Evolutionary conservation across 176 grass and related monocot species (phyloP).

Genomic region (Zizania latifolia): DNA sequence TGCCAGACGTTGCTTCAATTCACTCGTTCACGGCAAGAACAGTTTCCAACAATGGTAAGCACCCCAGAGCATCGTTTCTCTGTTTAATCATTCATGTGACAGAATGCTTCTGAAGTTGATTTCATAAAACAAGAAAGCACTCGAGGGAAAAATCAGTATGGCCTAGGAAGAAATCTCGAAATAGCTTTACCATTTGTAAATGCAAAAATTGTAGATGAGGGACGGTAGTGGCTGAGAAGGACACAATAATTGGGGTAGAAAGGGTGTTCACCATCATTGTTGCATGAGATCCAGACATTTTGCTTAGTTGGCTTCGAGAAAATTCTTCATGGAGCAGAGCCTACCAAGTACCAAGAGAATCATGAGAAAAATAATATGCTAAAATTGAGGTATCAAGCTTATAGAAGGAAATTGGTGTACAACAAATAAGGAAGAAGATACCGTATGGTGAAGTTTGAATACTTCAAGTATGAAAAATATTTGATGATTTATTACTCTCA

Average conservation of each 20-base stretch:
- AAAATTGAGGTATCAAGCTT: neutral
- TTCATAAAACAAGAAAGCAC: slow-evolving; percentile 4
- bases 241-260: slow-evolving; percentile 73
- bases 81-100: neutral
- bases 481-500: too few species aligned
- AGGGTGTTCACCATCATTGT: slow-evolving; percentile 90
- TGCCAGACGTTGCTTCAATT: slow-evolving; percentile 75
- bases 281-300: slow-evolving; percentile 91
- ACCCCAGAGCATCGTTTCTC: neutral
- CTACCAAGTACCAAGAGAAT: slow-evolving; percentile 50
- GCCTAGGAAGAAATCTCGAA: neutral
- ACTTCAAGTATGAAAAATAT: too few species aligned
- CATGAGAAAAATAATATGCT: slow-evolving; percentile 13
- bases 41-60: neutral
- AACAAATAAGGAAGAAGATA: slow-evolving; percentile 17
- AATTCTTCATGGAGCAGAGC: slow-evolving; percentile 39
- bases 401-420: neutral
- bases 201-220: slow-evolving; percentile 76
- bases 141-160: neutral
- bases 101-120: neutral
- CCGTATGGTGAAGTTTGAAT: slow-evolving; percentile 4
- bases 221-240: slow-evolving; percentile 90
- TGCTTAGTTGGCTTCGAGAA: slow-evolving; percentile 63
- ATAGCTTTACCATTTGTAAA: slow-evolving; percentile 81
- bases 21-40: slow-evolving; percentile 61